A percentile compares a stretch with the other conserved stretches of the same genome.
Evolutionary conservation across 192 early-diverging fungal genomes (phyloP).

Genomic region (Podila epigama): DNA sequence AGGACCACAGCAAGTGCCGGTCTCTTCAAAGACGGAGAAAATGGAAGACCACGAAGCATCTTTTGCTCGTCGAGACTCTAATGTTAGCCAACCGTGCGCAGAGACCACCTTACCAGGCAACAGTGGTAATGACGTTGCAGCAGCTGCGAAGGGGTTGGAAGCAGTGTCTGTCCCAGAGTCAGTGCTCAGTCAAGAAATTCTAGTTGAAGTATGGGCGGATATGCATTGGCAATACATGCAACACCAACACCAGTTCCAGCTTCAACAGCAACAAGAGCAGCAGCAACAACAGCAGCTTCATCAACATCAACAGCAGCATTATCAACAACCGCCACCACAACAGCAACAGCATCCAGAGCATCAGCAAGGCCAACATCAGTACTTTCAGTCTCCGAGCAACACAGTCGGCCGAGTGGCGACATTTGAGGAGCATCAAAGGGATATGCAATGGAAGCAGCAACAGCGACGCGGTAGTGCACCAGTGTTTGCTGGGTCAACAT

Average conservation of each 20-base stretch:
- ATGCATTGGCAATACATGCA: slow-evolving; percentile 18
- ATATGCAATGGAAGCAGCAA: background rate
- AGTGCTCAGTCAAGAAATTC: slow-evolving; percentile 18
- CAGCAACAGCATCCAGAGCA: background rate
- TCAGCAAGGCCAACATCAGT: background rate
- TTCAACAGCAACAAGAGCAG: slow-evolving; percentile 11
- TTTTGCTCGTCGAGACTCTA: too few species aligned
- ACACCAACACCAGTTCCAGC: slow-evolving; percentile 3
- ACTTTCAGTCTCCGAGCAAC: background rate
- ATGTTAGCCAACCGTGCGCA: background rate
- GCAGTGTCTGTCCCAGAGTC: slow-evolving; percentile 16
- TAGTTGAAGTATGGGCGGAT: slow-evolving; percentile 34
- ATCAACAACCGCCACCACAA: background rate
- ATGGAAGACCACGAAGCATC: too few species aligned
- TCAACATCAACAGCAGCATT: slow-evolving; percentile 2
- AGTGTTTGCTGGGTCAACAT: too few species aligned
- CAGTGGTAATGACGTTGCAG: background rate
- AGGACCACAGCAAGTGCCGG: too few species aligned
- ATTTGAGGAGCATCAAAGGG: slow-evolving; percentile 32
- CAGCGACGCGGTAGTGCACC: background rate
- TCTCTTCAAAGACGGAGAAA: too few species aligned
- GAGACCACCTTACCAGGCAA: background rate
- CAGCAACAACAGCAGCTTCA: background rate
- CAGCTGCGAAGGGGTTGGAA: background rate
- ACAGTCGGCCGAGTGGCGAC: slow-evolving; percentile 6